Evolutionary conservation across 768 basidiomycete genomes (phyloP), one percentile per base, ranked within the genome.

Genomic region (Mycena filopes): DNA sequence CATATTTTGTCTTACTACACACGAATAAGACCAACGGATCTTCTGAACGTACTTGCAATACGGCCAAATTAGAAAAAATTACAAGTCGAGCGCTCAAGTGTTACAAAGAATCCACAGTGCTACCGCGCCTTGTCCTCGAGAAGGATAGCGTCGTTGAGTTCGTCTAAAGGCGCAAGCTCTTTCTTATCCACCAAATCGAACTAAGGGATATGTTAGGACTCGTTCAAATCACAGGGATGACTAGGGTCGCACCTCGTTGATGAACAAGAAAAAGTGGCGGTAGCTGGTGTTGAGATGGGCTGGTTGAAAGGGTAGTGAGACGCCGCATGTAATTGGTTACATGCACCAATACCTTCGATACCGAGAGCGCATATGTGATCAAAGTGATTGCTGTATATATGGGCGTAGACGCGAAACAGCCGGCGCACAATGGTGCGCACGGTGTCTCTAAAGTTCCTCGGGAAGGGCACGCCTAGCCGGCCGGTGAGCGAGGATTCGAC

Each of bases 251-350:
- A 95, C 96, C 88, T 99, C 97, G 70, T 95, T 90, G 66, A 99
- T 88, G 75, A 99, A 99, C 45, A 99, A 82, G 82, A 98, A 94
- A 82, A 99, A 99, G 78, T 99, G 98, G 36, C 94, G 88, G 77
- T 99, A 99, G 76, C 95, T 97, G 16, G 98, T 99, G 76, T 99
- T 99, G 69, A 99, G 84, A 75, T 99, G 98, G 2, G 98, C 98
- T 99, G 36, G 60, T 55, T 53, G 51, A 43, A 46, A 49, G 42
- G 9, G 36, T 45, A 9, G 41, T 54, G 36, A 33, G 48, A 50
- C 21, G 38, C 48, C 28, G 23, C n/a, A 25, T 42, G 4, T 8
- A 42, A 42, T 21, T 41, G 18, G 40, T 42, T 33, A 23, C 20
- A 42, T 40, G 16, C 8, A 54, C 36, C 73, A 82, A 42, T 65